Percentiles rank a stretch among this genome's conserved stretches.
Evolutionary conservation across 2,329 filamentous ascomycete species (phyloP).

Genomic region (Sporothrix variecibatus): DNA sequence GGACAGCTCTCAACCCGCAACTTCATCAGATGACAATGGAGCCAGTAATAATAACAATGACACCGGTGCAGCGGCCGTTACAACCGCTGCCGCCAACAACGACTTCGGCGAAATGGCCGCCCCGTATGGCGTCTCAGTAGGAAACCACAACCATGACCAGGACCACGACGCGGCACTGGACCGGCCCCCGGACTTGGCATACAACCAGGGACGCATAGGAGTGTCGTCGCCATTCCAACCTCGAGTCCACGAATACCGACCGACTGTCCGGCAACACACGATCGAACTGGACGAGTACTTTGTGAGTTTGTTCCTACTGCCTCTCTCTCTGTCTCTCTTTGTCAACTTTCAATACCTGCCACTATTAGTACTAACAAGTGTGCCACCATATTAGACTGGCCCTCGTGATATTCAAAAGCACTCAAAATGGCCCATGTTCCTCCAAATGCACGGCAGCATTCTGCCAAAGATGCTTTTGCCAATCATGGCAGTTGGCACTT

Average conservation of each 20-base stretch:
- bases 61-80: not conserved
- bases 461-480: conserved; percentile 73
- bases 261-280: conserved; percentile 38
- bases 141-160: not conserved
- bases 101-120: conserved; percentile 21
- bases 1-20: not conserved
- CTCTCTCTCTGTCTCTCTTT: not conserved
- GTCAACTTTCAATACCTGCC: not conserved
- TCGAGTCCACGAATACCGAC: conserved; percentile 35
- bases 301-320: conserved; percentile 36
- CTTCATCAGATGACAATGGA: not conserved
- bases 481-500: conserved; percentile 61
- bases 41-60: not conserved
- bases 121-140: conserved; percentile 12
- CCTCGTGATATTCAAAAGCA: conserved; percentile 69
- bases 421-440: conserved; percentile 76
- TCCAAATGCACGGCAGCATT: conserved; percentile 76
- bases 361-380: not conserved
- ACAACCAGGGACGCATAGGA: conserved; percentile 26
- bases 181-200: conserved; percentile 24
- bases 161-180: conserved; percentile 18
- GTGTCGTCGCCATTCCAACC: conserved; percentile 36
- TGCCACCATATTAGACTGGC: conserved; percentile 43
- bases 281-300: conserved; percentile 51
- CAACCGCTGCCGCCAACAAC: not conserved